A percentile compares a stretch with the other conserved stretches of the same genome.
These are phyloP conservation scores for Botrytis elliptica DNA, from an alignment of 2,329 filamentous ascomycete species.

Conservation along the genomic window DNA sequence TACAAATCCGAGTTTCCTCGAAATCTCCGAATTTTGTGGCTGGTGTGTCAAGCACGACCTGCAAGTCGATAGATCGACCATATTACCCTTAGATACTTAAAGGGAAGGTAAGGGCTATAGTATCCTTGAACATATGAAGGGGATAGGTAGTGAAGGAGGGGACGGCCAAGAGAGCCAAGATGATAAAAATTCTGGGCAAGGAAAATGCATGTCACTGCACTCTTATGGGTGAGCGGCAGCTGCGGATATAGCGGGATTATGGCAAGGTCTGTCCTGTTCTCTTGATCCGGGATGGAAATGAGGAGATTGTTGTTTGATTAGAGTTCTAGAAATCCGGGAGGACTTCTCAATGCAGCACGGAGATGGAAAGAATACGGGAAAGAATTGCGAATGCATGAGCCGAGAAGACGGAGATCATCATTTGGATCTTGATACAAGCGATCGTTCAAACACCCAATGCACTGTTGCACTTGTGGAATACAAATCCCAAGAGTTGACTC, in stretches of 20 bases:
- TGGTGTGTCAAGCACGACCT: neutral
- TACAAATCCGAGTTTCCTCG: neutral
- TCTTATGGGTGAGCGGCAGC: neutral
- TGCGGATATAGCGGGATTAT: neutral
- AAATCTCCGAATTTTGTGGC: conserved; percentile 11
- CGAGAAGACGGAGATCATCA: conserved; percentile 13
- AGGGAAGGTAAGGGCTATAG: neutral
- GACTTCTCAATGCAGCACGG: conserved; percentile 7
- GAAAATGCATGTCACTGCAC: conserved; percentile 2
- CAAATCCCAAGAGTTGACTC: neutral
- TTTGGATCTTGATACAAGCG: conserved; percentile 5
- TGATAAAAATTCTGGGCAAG: neutral
- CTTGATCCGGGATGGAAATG: neutral
- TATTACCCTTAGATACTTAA: neutral
- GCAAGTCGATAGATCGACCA: neutral
- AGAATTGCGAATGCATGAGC: neutral
- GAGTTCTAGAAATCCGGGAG: neutral
- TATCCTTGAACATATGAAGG: neutral
- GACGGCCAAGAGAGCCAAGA: conserved; percentile 1
- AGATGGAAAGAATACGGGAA: conserved; percentile 7
- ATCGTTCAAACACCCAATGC: neutral
- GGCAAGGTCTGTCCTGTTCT: neutral
- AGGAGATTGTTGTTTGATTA: conserved; percentile 17
- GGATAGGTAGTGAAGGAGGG: neutral
- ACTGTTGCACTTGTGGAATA: neutral